phyloP scores from a whole-genome alignment of 1,284 basidiomycete genomes.

The Boletus austroedulis region DNA sequence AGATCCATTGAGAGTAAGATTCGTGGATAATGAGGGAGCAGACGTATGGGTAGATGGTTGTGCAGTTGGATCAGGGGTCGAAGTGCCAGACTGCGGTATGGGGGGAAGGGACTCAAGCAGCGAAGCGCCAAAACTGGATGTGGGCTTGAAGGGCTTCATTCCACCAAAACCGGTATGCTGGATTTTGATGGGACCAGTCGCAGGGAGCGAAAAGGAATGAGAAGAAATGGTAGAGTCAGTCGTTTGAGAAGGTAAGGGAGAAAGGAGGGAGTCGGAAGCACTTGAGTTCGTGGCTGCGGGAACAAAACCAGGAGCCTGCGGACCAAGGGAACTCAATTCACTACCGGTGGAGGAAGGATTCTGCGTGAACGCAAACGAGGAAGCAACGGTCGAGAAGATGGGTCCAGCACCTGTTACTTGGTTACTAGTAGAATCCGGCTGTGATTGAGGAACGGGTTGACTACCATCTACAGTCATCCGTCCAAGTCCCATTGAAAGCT shows the following conservation, averaged over 20 bases:
- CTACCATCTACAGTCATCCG: slow-evolving; percentile 20
- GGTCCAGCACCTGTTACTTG: slow-evolving; percentile 31
- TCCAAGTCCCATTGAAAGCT: slow-evolving; percentile 61
- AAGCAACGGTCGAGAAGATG: slow-evolving; percentile 65
- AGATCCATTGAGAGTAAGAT: slow-evolving; percentile 10
- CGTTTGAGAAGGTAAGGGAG: slow-evolving; percentile 42
- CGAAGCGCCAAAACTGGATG: slow-evolving; percentile 83
- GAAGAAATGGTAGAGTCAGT: slow-evolving; percentile 46
- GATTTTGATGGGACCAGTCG: slow-evolving; percentile 48
- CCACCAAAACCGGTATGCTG: slow-evolving; percentile 82
- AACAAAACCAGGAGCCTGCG: slow-evolving; percentile 32
- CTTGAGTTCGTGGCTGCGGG: slow-evolving; percentile 43
- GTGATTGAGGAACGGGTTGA: slow-evolving; percentile 34
- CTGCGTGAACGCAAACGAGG: slow-evolving; percentile 56
- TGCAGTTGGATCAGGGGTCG: slow-evolving; percentile 44
- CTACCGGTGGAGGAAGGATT: slow-evolving; percentile 4
- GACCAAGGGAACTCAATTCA: slow-evolving; percentile 12
- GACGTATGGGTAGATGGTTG: slow-evolving; percentile 14
- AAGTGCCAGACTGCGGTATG: slow-evolving; percentile 56
- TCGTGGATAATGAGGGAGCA: slow-evolving; percentile 20
- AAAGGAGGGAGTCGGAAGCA: slow-evolving; percentile 51
- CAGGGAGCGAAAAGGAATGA: slow-evolving; percentile 29
- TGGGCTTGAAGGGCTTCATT: slow-evolving; percentile 89
- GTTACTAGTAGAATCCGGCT: slow-evolving; percentile 15
- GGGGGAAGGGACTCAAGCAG: slow-evolving; percentile 77